Evolutionary conservation across 2,329 filamentous ascomycete genomes (phyloP), one percentile per base, ranked within the genome.

Genomic region (Mycocentrospora acerina): DNA sequence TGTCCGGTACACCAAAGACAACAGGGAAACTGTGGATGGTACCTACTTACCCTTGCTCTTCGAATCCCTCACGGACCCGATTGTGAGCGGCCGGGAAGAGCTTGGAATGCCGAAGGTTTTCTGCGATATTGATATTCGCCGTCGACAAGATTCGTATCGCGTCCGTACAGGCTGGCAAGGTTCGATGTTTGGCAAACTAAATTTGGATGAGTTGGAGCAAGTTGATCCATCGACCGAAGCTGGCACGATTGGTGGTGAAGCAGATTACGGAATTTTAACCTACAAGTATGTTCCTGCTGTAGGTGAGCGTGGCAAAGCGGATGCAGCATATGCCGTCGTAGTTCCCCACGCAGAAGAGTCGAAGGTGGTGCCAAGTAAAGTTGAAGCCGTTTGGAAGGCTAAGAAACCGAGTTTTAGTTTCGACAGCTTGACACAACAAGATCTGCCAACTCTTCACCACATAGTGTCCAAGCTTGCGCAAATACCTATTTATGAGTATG

Each of bases 61-160:
- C 45, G 81, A 85, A 55, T 74, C 67, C 34, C 57, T 79, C 2
- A 66, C 79, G 0, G 81, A 85, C 44, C 77, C 81, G 0, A 82
- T 85, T 29, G 56, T 83, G 1, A 77, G 75, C 4, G 80, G 78
- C 0, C 66, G 79, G 1, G 80, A 83, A 32, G 81, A 83, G 48
- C 67, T 83, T 1, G 81, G 81, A 0, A 79, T 82, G 72, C 78
- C 79, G 0, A 83, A 82, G 60, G 45, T 82, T 0, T 80, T 71
- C 46, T 72, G 73, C 13, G 64, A 72, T 0, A 69, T 82, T 8
- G 70, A 79, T 17, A 47, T 78, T 11, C 48, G 68, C 17, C 56
- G 63, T 28, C 56, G 62, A 14, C 51, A 44, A n/a, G 55, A 62
- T 19, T 66, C 64, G 1, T 73, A 69, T 42, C 59, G 59, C 4